Base-by-base conservation (phyloP, 2,329 filamentous ascomycete genomes). In the Botryotinia narcissicola region DNA sequence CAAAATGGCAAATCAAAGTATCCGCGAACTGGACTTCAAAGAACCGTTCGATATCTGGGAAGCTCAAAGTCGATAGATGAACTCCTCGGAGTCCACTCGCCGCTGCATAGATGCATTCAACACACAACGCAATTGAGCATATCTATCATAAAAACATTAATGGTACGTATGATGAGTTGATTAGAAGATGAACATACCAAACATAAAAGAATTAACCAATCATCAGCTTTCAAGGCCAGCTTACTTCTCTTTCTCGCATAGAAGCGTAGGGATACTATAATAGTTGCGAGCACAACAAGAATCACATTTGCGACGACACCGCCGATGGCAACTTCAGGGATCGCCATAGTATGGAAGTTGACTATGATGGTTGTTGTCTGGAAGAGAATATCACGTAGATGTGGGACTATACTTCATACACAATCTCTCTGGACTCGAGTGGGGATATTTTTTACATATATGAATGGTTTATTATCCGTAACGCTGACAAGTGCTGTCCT, bases 1-100 rank as follows among this genome's bases (percentile, higher is more conserved):
- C 60, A 48, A 71, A 71, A 61, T 70, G 68, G 12, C 68, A 70
- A n/a, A 70, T 70, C 51, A 70, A 35, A 7, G 68, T 61, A 70
- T 70, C 68, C 1, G 54, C 35, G 46, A 71, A 71, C 29, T 71
- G 59, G 2, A 71, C 32, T 20, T 64, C 42, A 16, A 64, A 71
- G 60, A 64, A 64, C 10, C 70, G 37, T 25, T 64, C 59, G n/a
- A 64, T 63, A 4, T 71, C n/a, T 8, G 70, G 42, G 10, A 64
- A 64, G 29, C 25, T 37, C 35, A 71, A 25, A 5, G 70, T 71
- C 70, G 42, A 48, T n/a, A 71, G 25, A 12, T 22, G 40, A 32
- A 51, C 46, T 22, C 70, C 70, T 10, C 70, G 70, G 54, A 71
- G 60, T 25, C 70, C 70, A 40, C 29, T 71, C 2, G 70, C 60